Evolutionary conservation across 202 grass and related monocot species (phyloP).

Genomic region (Bolboschoenoplectus hybrid): DNA sequence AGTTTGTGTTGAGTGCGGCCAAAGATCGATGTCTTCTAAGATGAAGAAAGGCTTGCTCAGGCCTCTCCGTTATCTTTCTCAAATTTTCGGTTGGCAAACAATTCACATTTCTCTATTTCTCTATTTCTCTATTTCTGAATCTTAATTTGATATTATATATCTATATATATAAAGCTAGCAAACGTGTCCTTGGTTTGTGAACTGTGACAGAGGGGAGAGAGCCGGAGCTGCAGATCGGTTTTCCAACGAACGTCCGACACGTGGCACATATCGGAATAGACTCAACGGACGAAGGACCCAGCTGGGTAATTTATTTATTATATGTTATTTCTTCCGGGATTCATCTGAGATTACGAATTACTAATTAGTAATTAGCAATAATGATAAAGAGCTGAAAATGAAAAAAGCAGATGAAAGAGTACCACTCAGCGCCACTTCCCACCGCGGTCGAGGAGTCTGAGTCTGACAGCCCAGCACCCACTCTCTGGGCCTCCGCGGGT

Average conservation of each 20-base stretch:
- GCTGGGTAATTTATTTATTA: slow-evolving; percentile 28
- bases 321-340: not conserved
- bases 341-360: not conserved
- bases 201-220: slow-evolving; percentile 30
- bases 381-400: too few species aligned
- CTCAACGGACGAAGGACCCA: not conserved
- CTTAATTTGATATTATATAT: too few species aligned
- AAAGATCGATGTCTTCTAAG: slow-evolving; percentile 35
- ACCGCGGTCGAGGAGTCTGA: not conserved
- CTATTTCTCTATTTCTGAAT: too few species aligned
- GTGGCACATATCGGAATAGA: slow-evolving; percentile 43
- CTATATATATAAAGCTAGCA: too few species aligned
- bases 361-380: too few species aligned
- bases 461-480: not conserved
- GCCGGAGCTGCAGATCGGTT: slow-evolving; percentile 41
- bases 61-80: slow-evolving; percentile 43
- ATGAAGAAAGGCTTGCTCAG: slow-evolving; percentile 48
- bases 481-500: slow-evolving; percentile 37
- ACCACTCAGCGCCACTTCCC: slow-evolving; percentile 40
- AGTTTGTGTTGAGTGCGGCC: not conserved
- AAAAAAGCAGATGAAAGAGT: slow-evolving; percentile 43
- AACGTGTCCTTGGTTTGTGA: not conserved
- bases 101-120: not conserved
- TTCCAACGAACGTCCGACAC: slow-evolving; percentile 39
- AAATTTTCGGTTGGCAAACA: slow-evolving; percentile 36